Conservation (phyloP, 495 filamentous ascomycete species). For the Penicillium odoratum region DNA sequence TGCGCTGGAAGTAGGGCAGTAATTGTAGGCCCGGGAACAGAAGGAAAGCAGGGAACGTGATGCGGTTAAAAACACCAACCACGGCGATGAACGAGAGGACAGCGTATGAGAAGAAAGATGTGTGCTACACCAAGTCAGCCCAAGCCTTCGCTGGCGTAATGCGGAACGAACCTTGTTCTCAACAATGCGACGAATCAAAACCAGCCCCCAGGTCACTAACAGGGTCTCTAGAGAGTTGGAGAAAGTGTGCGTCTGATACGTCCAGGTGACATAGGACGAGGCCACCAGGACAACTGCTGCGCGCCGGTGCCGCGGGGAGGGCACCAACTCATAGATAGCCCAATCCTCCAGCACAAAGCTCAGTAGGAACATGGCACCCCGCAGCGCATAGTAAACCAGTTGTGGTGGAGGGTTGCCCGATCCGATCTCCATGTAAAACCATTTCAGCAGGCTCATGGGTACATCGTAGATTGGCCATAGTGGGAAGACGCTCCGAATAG, state of each 20-base stretch:
- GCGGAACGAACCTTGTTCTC: constrained; percentile 63
- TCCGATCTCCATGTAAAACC: constrained; percentile 72
- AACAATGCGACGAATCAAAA: constrained; percentile 81
- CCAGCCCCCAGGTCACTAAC: constrained; percentile 85
- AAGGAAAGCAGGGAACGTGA: constrained; percentile 93
- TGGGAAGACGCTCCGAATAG: constrained; percentile 93
- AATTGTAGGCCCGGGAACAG: constrained; percentile 77
- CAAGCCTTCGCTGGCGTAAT: constrained; percentile 10
- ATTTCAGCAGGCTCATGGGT: constrained; percentile 86
- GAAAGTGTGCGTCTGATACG: constrained; percentile 97
- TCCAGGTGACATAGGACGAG: constrained; percentile 98
- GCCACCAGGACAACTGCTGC: constrained; percentile 77
- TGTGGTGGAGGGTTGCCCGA: constrained; percentile 58
- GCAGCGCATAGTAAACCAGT: constrained; percentile 83
- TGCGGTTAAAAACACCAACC: constrained; percentile 89
- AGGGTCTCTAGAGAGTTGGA: constrained; percentile 96
- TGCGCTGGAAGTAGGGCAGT: constrained; percentile 78
- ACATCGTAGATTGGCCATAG: constrained; percentile 92
- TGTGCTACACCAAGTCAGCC: constrained; percentile 47
- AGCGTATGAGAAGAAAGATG: constrained; percentile 70
- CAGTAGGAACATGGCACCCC: constrained; percentile 84
- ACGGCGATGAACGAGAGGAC: constrained; percentile 78
- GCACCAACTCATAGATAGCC: constrained; percentile 89
- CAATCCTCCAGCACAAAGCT: constrained; percentile 98
- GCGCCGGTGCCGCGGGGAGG: constrained; percentile 67